Evolutionary conservation across 192 early-diverging fungal species (phyloP).

Genomic region (Lobosporangium transversale): DNA sequence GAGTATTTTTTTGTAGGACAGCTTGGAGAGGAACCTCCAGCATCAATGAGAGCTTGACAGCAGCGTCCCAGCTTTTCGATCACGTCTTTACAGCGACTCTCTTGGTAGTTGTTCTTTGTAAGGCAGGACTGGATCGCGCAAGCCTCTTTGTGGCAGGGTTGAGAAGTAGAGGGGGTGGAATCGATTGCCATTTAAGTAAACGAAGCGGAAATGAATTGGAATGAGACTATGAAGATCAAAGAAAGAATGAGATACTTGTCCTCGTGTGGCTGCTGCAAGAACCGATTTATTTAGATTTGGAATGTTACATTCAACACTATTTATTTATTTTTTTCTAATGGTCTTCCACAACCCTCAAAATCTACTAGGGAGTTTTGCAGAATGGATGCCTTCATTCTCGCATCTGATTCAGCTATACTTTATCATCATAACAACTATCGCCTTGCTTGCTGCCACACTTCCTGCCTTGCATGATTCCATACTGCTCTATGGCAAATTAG

Average conservation of each 20-base stretch:
- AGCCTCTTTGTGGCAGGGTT: slow-evolving; percentile 52
- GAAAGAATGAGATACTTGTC: background rate
- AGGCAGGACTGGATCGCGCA: slow-evolving; percentile 68
- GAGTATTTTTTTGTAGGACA: slow-evolving; percentile 55
- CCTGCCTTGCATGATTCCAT: slow-evolving; percentile 21
- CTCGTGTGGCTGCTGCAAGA: too few species aligned
- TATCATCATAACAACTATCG: slow-evolving; percentile 22
- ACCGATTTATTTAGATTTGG: background rate
- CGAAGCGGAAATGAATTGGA: background rate
- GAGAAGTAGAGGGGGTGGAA: background rate
- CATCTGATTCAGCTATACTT: slow-evolving; percentile 34
- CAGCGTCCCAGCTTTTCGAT: slow-evolving; percentile 56
- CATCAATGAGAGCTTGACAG: slow-evolving; percentile 55
- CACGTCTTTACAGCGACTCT: slow-evolving; percentile 52
- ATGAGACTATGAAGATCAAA: background rate
- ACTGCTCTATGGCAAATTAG: slow-evolving; percentile 48
- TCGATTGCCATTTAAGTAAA: background rate
- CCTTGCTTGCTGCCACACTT: slow-evolving; percentile 18
- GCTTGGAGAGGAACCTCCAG: slow-evolving; percentile 51
- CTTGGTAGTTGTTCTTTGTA: slow-evolving; percentile 61
- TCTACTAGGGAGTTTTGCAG: background rate
- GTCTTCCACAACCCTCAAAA: too few species aligned
- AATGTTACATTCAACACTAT: background rate
- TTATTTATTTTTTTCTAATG: too few species aligned
- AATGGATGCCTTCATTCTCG: slow-evolving; percentile 26